Percentiles rank a stretch among this genome's conserved stretches.
These are phyloP conservation scores for Artomyces pyxidatus DNA, from an alignment of 768 basidiomycete genomes.

Conservation along the genomic window DNA sequence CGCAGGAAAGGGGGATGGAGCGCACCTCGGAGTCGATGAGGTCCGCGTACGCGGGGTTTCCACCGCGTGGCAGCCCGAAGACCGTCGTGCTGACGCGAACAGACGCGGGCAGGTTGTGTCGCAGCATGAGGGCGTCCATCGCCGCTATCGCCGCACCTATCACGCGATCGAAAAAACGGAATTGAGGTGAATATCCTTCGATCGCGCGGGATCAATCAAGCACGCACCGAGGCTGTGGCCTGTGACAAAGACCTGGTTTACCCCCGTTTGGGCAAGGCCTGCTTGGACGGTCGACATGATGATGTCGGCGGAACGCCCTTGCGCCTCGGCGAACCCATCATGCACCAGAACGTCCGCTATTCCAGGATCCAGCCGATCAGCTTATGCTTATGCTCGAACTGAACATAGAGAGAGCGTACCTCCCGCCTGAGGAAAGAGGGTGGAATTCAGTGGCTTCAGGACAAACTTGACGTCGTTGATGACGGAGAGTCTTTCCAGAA, in stretches of 20 bases:
- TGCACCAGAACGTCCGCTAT: constrained; percentile 30
- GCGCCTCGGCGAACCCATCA: constrained; percentile 33
- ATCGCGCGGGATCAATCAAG: not conserved
- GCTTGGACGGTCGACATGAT: constrained; percentile 25
- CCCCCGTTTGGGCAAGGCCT: constrained; percentile 22
- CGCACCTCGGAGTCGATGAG: constrained; percentile 30
- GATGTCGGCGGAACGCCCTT: constrained; percentile 29
- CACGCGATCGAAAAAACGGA: not conserved
- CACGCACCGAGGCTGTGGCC: constrained; percentile 35
- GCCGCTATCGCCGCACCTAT: constrained; percentile 37
- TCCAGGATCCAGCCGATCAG: not conserved
- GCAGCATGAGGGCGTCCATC: constrained; percentile 36
- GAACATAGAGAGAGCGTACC: constrained; percentile 13
- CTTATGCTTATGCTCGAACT: not conserved
- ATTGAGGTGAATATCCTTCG: not conserved
- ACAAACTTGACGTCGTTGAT: constrained; percentile 28
- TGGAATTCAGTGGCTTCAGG: constrained; percentile 23
- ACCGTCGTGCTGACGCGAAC: constrained; percentile 27
- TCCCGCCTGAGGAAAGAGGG: constrained; percentile 23
- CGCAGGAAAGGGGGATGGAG: not conserved
- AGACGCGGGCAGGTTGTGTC: constrained; percentile 27
- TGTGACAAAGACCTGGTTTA: constrained; percentile 32
- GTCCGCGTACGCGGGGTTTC: constrained; percentile 36
- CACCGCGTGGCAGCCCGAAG: constrained; percentile 38
- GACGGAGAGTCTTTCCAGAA: constrained; percentile 24